phyloP scores from a whole-genome alignment of 2,329 filamentous ascomycete genomes.

The Exophiala xenobiotica region DNA sequence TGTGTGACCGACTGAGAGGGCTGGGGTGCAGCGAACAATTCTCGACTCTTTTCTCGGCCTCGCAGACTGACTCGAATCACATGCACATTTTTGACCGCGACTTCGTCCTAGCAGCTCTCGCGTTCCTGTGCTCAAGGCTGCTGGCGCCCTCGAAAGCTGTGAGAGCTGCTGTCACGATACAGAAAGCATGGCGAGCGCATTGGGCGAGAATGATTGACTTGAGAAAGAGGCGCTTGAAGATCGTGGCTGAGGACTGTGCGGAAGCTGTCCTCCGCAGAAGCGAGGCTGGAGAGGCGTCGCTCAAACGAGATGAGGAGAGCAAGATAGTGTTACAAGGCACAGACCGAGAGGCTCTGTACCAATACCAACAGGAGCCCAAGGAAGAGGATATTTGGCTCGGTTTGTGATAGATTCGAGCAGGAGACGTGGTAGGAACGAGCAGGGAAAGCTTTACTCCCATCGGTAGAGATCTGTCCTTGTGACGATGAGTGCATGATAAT shows the following conservation, averaged over 20 bases:
- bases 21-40: constrained; percentile 30
- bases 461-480: too few relatives aligned
- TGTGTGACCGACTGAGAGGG: constrained; percentile 18
- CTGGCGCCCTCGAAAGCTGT: constrained; percentile 51
- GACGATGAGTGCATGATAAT: too few relatives aligned
- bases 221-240: constrained; percentile 37
- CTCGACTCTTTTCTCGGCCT: constrained; percentile 22
- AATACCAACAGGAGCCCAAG: background rate
- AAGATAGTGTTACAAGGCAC: too few relatives aligned
- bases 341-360: too few relatives aligned
- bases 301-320: background rate
- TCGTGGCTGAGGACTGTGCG: constrained; percentile 40
- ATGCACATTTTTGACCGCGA: constrained; percentile 52
- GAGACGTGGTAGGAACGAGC: too few relatives aligned
- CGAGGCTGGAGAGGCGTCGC: background rate
- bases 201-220: constrained; percentile 27
- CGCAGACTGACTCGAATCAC: background rate
- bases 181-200: constrained; percentile 49
- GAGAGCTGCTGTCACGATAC: constrained; percentile 54
- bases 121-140: constrained; percentile 60
- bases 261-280: background rate
- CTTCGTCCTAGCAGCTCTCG: constrained; percentile 57
- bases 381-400: constrained; percentile 25
- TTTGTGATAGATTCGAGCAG: too few relatives aligned
- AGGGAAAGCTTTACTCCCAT: too few relatives aligned